A percentile compares a stretch with the other conserved stretches of the same genome.
phyloP scores from a whole-genome alignment of 345 rosid species.

The Cardiospermum halicacabum region DNA sequence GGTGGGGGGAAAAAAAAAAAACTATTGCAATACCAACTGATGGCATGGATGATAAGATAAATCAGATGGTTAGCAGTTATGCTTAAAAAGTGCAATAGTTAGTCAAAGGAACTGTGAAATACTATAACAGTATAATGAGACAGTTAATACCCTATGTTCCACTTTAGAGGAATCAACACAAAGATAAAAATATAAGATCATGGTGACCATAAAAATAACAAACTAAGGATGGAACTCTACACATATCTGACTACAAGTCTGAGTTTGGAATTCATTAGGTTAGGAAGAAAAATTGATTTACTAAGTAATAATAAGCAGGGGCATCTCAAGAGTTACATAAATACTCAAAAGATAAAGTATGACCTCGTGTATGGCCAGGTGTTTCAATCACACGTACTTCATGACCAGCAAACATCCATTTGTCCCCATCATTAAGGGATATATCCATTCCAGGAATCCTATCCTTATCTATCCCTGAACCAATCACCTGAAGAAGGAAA shows the following conservation, averaged over 20 bases:
- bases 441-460: constrained; percentile 94
- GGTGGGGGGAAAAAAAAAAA: background rate
- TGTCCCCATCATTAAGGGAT: constrained; percentile 74
- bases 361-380: constrained; percentile 98
- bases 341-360: constrained; percentile 9
- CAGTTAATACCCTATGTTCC: background rate
- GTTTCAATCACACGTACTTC: constrained; percentile 81
- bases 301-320: background rate
- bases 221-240: background rate
- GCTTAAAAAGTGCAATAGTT: too few relatives aligned
- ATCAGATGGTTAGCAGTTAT: background rate
- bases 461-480: constrained; percentile 68
- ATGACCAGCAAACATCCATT: constrained; percentile 99
- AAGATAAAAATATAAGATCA: background rate
- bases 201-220: background rate
- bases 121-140: background rate
- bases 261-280: too few relatives aligned
- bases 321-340: constrained; percentile 11
- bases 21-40: background rate
- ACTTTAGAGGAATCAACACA: background rate
- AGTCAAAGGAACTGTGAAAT: background rate
- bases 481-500: constrained; percentile 72
- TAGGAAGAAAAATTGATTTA: background rate
- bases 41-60: background rate
- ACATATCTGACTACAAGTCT: too few relatives aligned